phyloP scores from a whole-genome alignment of 345 rosid genomes.

The Murraya koenigii region DNA sequence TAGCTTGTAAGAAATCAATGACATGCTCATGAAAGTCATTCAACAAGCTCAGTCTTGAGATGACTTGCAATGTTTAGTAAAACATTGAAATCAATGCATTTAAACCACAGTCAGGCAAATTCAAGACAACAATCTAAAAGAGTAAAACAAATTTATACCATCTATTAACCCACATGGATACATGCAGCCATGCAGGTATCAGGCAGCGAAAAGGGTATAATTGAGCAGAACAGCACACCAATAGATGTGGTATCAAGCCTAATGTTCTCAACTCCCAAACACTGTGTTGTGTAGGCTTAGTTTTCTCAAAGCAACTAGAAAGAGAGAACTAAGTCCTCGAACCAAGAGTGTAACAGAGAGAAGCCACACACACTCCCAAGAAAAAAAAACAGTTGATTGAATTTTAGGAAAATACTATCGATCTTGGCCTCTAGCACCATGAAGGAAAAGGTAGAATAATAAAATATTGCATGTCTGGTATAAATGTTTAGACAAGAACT shows the following conservation, averaged over 20 bases:
- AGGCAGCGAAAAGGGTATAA: conserved; percentile 28
- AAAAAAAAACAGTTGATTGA: not conserved
- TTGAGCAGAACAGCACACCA: conserved; percentile 94
- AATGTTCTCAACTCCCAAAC: conserved; percentile 90
- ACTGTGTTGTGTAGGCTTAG: conserved; percentile 92
- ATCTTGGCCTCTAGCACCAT: not conserved
- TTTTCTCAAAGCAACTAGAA: conserved; percentile 44
- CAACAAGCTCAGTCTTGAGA: not conserved
- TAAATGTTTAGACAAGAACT: not conserved
- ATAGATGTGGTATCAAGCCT: conserved; percentile 87
- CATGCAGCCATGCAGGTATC: not conserved
- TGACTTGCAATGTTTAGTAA: not conserved
- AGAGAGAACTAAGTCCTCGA: not conserved
- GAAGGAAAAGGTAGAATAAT: not conserved
- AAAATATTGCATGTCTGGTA: not conserved
- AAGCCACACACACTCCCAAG: too few relatives aligned
- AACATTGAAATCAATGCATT: not conserved
- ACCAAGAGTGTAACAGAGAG: not conserved
- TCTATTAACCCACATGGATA: not conserved
- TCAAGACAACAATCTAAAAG: not conserved
- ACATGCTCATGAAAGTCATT: not conserved
- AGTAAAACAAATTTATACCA: not conserved
- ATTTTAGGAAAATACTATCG: not conserved
- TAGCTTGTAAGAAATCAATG: not conserved
- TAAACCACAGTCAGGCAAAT: not conserved